phyloP scores from a whole-genome alignment of 768 basidiomycete genomes.

The Solioccasus polychromus region DNA sequence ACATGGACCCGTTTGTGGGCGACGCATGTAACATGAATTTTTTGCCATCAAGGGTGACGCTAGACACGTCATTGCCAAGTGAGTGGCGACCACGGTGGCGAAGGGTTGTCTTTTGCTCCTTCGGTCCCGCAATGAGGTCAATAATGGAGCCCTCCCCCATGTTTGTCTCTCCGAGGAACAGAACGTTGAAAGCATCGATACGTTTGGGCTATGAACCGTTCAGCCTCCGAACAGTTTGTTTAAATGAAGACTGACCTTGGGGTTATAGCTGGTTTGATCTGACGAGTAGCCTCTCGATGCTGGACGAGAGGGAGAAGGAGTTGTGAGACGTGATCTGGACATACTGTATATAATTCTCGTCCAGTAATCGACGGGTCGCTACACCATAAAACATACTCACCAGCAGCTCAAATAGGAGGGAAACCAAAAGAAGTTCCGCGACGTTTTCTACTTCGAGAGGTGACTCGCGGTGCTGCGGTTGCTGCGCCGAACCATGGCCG shows the following conservation, averaged over 20 bases:
- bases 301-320: constrained; percentile 10
- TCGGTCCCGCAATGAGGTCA: constrained; percentile 15
- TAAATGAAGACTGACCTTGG: constrained; percentile 12
- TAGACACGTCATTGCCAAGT: constrained; percentile 4
- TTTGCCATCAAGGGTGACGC: constrained; percentile 15
- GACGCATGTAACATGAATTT: constrained; percentile 9
- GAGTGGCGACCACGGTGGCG: not conserved
- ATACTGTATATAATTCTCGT: constrained; percentile 12
- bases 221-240: not conserved
- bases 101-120: not conserved
- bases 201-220: constrained; percentile 9
- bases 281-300: constrained; percentile 12
- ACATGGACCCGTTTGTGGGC: constrained; percentile 2
- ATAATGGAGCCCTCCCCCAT: constrained; percentile 17
- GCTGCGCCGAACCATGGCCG: constrained; percentile 3
- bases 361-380: not conserved
- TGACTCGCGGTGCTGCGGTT: not conserved
- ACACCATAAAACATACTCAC: constrained; percentile 9
- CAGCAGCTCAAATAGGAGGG: not conserved
- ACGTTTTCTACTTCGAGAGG: not conserved
- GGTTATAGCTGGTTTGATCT: not conserved
- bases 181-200: constrained; percentile 11
- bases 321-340: constrained; percentile 13
- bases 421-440: not conserved
- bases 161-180: constrained; percentile 23